Evolutionary conservation across 1,284 basidiomycete genomes (phyloP).

Genomic region (Schizophyllum commune): DNA sequence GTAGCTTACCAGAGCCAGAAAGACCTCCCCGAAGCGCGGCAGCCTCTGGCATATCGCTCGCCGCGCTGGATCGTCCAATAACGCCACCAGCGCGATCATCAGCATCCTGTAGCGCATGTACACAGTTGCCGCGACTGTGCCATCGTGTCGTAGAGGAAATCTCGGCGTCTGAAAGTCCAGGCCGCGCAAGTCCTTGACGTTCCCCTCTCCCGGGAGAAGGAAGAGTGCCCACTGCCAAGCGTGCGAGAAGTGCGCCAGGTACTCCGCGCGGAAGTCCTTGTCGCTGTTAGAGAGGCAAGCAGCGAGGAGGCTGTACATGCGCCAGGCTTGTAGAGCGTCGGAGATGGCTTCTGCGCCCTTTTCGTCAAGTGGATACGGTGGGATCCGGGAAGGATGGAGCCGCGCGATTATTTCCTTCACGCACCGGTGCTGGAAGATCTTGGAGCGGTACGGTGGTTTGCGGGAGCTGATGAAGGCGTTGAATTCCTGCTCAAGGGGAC

Average conservation of each 20-base stretch:
- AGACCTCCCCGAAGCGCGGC: background rate
- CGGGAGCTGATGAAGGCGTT: no score
- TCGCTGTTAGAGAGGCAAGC: background rate
- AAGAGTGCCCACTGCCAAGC: background rate
- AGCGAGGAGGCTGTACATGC: background rate
- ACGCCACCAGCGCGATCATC: background rate
- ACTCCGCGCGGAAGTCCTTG: background rate
- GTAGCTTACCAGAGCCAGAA: background rate
- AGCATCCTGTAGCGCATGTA: background rate
- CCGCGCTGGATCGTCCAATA: background rate
- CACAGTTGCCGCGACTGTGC: background rate
- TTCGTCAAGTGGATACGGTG: background rate
- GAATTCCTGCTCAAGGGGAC: no score
- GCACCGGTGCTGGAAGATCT: background rate
- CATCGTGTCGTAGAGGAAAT: background rate
- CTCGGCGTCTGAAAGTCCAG: background rate
- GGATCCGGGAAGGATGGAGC: background rate
- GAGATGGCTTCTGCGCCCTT: background rate
- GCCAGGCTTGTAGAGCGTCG: background rate
- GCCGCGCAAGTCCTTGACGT: background rate
- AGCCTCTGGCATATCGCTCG: background rate
- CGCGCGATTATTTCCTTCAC: background rate
- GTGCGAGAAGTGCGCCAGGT: background rate
- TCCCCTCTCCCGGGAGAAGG: background rate
- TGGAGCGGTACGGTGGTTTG: no score